A percentile compares a stretch with the other conserved stretches of the same genome.
phyloP scores from a whole-genome alignment of 306 rosid species.

The Pterocarpus santalinus region DNA sequence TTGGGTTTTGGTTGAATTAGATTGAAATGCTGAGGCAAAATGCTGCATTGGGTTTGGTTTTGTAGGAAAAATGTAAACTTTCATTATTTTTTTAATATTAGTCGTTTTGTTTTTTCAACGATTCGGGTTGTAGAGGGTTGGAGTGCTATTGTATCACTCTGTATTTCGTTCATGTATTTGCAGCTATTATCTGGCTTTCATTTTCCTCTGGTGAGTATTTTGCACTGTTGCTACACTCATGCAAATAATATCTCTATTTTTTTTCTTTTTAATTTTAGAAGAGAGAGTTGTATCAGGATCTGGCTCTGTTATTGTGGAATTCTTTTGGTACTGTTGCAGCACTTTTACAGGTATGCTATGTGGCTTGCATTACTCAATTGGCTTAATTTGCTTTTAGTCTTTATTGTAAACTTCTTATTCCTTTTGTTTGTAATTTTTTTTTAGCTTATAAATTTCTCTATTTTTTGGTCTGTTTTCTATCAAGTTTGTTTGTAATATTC shows the following conservation, averaged over 20 bases:
- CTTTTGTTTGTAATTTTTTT: neutral
- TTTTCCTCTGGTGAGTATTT: constrained; percentile 46
- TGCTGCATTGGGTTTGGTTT: neutral
- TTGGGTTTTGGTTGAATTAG: neutral
- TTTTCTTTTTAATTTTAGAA: constrained; percentile 53
- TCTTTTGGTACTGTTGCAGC: constrained; percentile 86
- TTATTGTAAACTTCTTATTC: neutral
- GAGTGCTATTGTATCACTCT: neutral
- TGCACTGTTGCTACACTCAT: constrained; percentile 46
- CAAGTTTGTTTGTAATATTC: neutral
- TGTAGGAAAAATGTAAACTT: neutral
- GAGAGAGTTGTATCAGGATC: constrained; percentile 78
- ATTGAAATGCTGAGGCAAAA: neutral
- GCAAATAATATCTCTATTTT: constrained; percentile 23
- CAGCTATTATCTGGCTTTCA: constrained; percentile 1
- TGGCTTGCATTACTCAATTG: neutral
- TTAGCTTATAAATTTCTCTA: neutral
- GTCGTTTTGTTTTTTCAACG: too few species aligned
- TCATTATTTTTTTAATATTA: neutral
- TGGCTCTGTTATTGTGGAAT: constrained; percentile 84
- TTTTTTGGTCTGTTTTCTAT: neutral
- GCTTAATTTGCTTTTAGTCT: neutral
- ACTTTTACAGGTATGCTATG: constrained; percentile 59
- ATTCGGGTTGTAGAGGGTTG: neutral
- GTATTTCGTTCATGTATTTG: neutral